Evolutionary conservation across 352 stramenopile genomes (phyloP).

Genomic region (Pythium folliculosum): DNA sequence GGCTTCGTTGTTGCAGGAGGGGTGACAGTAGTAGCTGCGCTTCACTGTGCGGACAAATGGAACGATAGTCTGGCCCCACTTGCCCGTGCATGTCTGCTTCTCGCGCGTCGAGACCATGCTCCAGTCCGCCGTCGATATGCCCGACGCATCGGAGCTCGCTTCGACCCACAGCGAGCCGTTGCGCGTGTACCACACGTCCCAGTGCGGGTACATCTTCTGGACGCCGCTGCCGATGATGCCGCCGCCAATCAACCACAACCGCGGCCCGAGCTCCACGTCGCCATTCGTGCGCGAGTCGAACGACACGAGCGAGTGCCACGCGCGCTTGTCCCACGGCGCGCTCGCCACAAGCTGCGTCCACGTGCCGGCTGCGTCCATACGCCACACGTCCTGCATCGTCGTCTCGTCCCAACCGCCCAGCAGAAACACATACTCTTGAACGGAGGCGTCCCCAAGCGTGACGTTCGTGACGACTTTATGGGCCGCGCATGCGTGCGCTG

Average conservation of each 20-base stretch:
- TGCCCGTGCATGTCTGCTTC: slow-evolving; percentile 61
- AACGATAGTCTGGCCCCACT: slow-evolving; percentile 72
- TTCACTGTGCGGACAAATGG: slow-evolving; percentile 51
- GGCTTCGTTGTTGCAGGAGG: slow-evolving; percentile 46
- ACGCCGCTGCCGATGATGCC: slow-evolving; percentile 72
- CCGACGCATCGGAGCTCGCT: slow-evolving; percentile 65
- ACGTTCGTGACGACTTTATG: slow-evolving; percentile 56
- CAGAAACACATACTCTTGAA: slow-evolving; percentile 56
- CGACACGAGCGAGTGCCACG: slow-evolving; percentile 76
- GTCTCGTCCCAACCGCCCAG: slow-evolving; percentile 71
- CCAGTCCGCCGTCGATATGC: slow-evolving; percentile 76
- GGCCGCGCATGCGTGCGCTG: slow-evolving; percentile 56
- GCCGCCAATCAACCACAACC: slow-evolving; percentile 78
- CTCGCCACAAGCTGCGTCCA: slow-evolving; percentile 43
- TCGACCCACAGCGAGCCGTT: slow-evolving; percentile 57
- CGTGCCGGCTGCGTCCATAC: slow-evolving; percentile 41
- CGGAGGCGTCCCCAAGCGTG: slow-evolving; percentile 54
- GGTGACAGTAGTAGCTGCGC: slow-evolving; percentile 58
- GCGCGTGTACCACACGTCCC: slow-evolving; percentile 72
- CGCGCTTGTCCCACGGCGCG: slow-evolving; percentile 65
- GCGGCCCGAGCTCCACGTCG: slow-evolving; percentile 59
- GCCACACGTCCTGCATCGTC: slow-evolving; percentile 71
- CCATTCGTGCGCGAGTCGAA: slow-evolving; percentile 69
- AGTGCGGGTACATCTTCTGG: slow-evolving; percentile 71
- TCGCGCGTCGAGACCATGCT: slow-evolving; percentile 56